Base-by-base conservation (phyloP, 495 filamentous ascomycete genomes). In the Saxophila tyrrhenica region DNA sequence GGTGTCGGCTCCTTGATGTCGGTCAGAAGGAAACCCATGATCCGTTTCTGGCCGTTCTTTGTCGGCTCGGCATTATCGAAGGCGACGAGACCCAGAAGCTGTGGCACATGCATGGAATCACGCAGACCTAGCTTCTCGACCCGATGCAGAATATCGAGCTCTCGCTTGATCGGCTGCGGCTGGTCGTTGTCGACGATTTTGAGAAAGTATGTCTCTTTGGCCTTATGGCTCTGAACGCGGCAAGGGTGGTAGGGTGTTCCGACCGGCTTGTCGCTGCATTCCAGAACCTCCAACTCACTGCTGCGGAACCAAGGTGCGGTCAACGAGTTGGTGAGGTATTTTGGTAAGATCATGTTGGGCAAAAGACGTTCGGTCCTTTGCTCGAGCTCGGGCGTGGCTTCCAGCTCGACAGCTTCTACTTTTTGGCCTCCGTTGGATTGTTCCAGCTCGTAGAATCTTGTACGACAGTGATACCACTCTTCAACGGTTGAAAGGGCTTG, bases 11-110 rank as follows among this genome's bases (percentile, higher is more conserved):
- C 23, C 7, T 42, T 21, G 16, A 58, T 58, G 22, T 53, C 50
- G 21, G 50, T 58, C 21, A 54, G 51, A 29, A 58, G 22, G 46
- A 58, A 54, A 22, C 56, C 56, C 32, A 54, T 50, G 43, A 54
- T 50, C 38, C 54, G 48, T 15, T 16, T 43, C 15, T 22, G 25
- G 46, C 48, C 51, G 7, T 3, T 44, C 3, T 5, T 3, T 8
- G 15, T 44, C 19, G 41, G 16, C 19, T 44, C 41, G 5, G 41
- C 17, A 32, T 54, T 22, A 16, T 41, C 42, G 21, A 38, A 35
- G 1, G 38, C 48, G 9, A 58, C 56, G 10, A 58, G 23, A 20
- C 50, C 56, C 39, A 42, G 19, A 19, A 58, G 38, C 24, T 35
- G 16, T 2, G 56, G 56, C 16, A 42, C 46, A 1, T 43, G 50